phyloP scores from a whole-genome alignment of 352 stramenopile genomes.

The Pythium aristosporum region DNA sequence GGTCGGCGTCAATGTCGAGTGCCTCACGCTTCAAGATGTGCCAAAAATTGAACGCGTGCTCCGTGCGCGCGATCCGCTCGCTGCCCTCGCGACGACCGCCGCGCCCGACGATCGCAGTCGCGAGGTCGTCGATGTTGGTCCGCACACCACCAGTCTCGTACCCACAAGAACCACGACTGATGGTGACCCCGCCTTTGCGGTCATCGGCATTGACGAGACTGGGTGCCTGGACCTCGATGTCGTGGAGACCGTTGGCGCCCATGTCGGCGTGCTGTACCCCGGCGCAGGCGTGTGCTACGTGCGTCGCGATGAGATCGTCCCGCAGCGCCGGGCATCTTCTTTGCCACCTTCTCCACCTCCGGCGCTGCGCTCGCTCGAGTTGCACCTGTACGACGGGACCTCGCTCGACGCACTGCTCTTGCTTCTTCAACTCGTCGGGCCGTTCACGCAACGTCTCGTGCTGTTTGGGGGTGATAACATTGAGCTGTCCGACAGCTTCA shows the following conservation, averaged over 20 bases:
- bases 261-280: not conserved
- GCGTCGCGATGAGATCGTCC: not conserved
- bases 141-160: not conserved
- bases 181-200: not conserved
- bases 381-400: not conserved
- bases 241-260: not conserved
- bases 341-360: too few species aligned
- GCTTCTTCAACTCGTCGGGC: not conserved
- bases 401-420: not conserved
- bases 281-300: not conserved
- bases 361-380: not conserved
- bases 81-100: not conserved
- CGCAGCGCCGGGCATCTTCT: not conserved
- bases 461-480: not conserved
- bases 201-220: not conserved
- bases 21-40: not conserved
- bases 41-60: not conserved
- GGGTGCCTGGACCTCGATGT: not conserved
- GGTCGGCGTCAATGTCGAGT: not conserved
- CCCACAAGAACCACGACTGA: not conserved
- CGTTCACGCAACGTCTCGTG: too few species aligned
- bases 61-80: not conserved
- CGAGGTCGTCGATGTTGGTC: not conserved
- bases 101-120: not conserved
- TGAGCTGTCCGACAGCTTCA: not conserved